Conservation (phyloP, 371 early-diverging fungal genomes). For the Mortierella sp. region DNA sequence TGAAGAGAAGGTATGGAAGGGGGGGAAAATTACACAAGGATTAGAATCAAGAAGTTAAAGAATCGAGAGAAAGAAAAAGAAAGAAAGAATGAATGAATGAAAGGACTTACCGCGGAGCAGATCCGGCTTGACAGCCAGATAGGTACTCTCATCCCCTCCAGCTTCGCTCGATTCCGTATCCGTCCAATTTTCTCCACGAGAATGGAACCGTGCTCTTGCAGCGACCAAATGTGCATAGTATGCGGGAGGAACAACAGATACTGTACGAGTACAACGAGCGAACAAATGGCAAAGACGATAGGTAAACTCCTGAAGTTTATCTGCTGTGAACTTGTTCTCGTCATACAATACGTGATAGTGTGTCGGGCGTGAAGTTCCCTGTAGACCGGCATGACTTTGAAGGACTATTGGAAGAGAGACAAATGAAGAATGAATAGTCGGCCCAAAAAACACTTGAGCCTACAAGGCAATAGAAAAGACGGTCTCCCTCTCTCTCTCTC, state of each 20-base stretch:
- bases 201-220: slow-evolving; percentile 75
- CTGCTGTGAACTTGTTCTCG: slow-evolving; percentile 84
- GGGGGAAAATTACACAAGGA: not conserved
- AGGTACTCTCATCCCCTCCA: slow-evolving; percentile 22
- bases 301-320: slow-evolving; percentile 83
- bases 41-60: not conserved
- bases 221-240: slow-evolving; percentile 93
- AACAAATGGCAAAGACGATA: slow-evolving; percentile 92
- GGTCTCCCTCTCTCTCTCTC: no score
- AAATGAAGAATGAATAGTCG: not conserved
- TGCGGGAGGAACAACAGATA: slow-evolving; percentile 81
- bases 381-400: slow-evolving; percentile 88
- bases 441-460: not conserved
- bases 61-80: not conserved
- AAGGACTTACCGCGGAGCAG: slow-evolving; percentile 22
- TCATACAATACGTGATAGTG: slow-evolving; percentile 90
- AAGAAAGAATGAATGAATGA: not conserved
- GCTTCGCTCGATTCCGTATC: slow-evolving; percentile 24
- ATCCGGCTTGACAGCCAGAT: slow-evolving; percentile 33
- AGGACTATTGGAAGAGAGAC: slow-evolving; percentile 58
- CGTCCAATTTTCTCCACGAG: slow-evolving; percentile 21
- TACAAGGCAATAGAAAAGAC: no score
- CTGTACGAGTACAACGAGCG: slow-evolving; percentile 85
- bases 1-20: not conserved
- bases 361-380: slow-evolving; percentile 94